Evolutionary conservation across 1,284 basidiomycete species (phyloP).

Genomic region (Tranzscheliella williamsii): DNA sequence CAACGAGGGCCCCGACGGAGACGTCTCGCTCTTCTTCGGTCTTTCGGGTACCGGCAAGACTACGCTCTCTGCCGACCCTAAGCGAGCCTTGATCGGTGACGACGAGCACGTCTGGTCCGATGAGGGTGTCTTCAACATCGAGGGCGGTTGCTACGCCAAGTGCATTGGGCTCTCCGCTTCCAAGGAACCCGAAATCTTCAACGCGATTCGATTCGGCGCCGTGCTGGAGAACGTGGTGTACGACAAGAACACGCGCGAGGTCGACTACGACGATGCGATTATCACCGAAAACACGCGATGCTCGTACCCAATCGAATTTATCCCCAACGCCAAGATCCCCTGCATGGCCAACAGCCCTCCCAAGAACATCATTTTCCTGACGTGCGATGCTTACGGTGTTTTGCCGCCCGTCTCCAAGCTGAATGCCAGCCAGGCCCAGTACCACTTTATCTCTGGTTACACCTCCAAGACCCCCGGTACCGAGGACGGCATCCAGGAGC

Average conservation of each 20-base stretch:
- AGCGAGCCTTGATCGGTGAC: slow-evolving; percentile 57
- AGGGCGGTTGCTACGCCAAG: slow-evolving; percentile 99
- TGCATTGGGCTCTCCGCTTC: slow-evolving; percentile 92
- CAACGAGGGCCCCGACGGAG: slow-evolving; percentile 87
- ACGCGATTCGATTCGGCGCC: slow-evolving; percentile 90
- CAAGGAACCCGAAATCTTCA: slow-evolving; percentile 96
- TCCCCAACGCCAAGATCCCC: slow-evolving; percentile 82
- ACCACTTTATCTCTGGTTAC: slow-evolving; percentile 67
- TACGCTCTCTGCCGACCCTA: slow-evolving; percentile 58
- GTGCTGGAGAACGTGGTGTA: slow-evolving; percentile 99
- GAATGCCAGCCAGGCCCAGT: slow-evolving; percentile 90
- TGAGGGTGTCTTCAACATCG: slow-evolving; percentile 96
- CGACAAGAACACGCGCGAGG: slow-evolving; percentile 79
- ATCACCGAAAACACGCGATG: slow-evolving; percentile 99
- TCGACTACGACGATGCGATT: slow-evolving; percentile 93
- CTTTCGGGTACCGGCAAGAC: slow-evolving; percentile 97
- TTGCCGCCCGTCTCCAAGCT: slow-evolving; percentile 93
- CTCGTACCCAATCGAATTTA: slow-evolving; percentile 67
- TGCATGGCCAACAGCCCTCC: slow-evolving; percentile 55
- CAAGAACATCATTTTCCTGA: slow-evolving; percentile 95
- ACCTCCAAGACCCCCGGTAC: slow-evolving; percentile 94
- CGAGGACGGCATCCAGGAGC: slow-evolving; percentile 96
- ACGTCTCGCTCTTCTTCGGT: slow-evolving; percentile 99
- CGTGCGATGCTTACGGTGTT: slow-evolving; percentile 97
- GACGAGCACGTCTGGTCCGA: slow-evolving; percentile 62